Conservation (phyloP, 306 rosid genomes). For the Quercus gilva region DNA sequence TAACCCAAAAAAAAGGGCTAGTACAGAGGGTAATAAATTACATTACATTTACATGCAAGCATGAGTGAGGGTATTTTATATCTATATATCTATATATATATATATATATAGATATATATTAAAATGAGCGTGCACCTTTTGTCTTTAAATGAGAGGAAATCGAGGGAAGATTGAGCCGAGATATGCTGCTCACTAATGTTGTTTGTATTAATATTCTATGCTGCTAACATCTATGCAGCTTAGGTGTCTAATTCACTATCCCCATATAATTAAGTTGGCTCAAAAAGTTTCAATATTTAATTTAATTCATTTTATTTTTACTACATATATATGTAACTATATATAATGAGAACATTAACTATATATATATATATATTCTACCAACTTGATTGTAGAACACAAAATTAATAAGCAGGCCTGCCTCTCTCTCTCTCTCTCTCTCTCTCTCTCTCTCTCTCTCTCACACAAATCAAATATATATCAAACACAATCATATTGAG, state of each 20-base stretch:
- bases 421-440: background rate
- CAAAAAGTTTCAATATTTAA: conserved; percentile 3
- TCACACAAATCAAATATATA: background rate
- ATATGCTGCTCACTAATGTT: conserved; percentile 18
- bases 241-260: background rate
- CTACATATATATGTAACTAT: no score
- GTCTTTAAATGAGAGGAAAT: conserved; percentile 57
- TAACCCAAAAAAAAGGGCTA: background rate
- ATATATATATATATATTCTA: background rate
- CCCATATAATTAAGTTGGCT: background rate
- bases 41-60: no score
- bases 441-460: conserved; percentile 1
- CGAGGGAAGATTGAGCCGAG: conserved; percentile 65
- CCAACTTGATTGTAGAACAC: background rate
- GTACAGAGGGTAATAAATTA: background rate
- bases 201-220: background rate
- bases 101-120: background rate
- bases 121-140: conserved; percentile 27
- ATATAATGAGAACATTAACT: background rate
- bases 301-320: no score
- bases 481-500: background rate
- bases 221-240: background rate
- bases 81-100: no score
- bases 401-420: background rate
- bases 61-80: no score